Base-by-base conservation (phyloP, 2,329 filamentous ascomycete genomes). In the Fusarium napiforme region DNA sequence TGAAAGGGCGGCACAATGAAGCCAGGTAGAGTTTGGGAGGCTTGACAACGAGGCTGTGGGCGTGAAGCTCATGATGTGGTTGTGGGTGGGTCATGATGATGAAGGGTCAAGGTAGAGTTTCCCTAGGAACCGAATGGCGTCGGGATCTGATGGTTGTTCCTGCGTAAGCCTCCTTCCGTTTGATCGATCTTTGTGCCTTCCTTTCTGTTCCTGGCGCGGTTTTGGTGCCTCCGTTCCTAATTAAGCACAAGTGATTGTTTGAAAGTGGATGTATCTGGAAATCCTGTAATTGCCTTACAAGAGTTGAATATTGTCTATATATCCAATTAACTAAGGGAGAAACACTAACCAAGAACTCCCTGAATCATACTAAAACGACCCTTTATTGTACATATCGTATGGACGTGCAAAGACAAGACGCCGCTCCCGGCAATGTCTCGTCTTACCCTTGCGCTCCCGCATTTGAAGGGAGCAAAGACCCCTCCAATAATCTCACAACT, bases 81-180 rank as follows among this genome's bases (percentile, higher is more conserved):
- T 58, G 39, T 50, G 21, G 36, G 67, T 42, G 61, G 30, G 50
- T 59, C 42, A 19, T 47, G 57, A 57, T 57, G 40, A 36, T 60
- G 66, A 40, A 49, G 50, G 34, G 53, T n/a, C 46, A 21, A 42
- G 45, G 62, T 37, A 42, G 50, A 42, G 36, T 55, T 58, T 71
- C 49, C 32, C 32, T 55, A 30, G 19, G 32, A 9, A 32, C 45
- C 26, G 47, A 47, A 42, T 34, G 36, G 50, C 23, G 47, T 42
- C 58, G 32, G 60, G 52, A 69, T 47, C 52, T 58, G 55, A 12
- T 47, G 52, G 19, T 47, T 57, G 71, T 74, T 74, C 71, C 71
- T 73, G 71, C 71, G 63, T 23, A 73, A 74, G 71, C 59, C 63
- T 62, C 64, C 46, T 71, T 58, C 61, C 23, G 32, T 45, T 70